Conservation (phyloP, 768 basidiomycete species). For the Pleurotus tuber-regium region DNA sequence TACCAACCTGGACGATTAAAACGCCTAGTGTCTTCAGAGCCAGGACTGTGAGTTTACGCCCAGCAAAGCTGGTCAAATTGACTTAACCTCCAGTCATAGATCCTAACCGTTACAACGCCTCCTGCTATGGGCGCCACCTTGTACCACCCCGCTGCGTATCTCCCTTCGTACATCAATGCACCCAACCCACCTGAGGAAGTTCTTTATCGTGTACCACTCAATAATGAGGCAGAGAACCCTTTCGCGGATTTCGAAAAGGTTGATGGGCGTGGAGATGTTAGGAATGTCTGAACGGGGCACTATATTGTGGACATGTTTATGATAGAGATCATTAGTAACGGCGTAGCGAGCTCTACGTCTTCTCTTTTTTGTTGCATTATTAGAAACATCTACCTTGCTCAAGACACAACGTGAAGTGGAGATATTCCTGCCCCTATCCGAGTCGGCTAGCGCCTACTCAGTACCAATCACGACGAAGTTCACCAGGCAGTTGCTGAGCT, state of each 20-base stretch:
- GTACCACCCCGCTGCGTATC: slow-evolving; percentile 40
- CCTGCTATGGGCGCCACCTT: slow-evolving; percentile 23
- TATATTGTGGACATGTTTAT: background rate
- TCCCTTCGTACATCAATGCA: slow-evolving; percentile 43
- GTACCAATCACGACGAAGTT: too few species aligned
- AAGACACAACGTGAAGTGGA: too few species aligned
- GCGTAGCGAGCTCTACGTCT: too few species aligned
- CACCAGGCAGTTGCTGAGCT: too few species aligned
- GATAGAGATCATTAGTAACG: too few species aligned
- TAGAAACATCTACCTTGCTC: too few species aligned
- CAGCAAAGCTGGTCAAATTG: background rate
- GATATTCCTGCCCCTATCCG: too few species aligned
- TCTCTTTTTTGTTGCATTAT: too few species aligned
- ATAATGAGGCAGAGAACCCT: slow-evolving; percentile 25
- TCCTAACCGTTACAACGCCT: slow-evolving; percentile 38
- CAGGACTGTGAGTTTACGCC: slow-evolving; percentile 25
- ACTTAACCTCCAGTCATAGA: slow-evolving; percentile 22
- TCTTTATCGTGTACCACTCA: slow-evolving; percentile 25
- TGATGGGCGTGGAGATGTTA: slow-evolving; percentile 41
- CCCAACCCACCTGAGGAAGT: slow-evolving; percentile 30
- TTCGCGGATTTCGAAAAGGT: slow-evolving; percentile 32
- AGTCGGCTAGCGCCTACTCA: too few species aligned
- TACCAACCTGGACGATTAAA: slow-evolving; percentile 41
- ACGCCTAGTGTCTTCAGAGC: slow-evolving; percentile 37
- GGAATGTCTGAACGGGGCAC: slow-evolving; percentile 11